Evolutionary conservation across 768 basidiomycete species (phyloP), one percentile per base, ranked within the genome.

Genomic region (Crucibulum laeve): DNA sequence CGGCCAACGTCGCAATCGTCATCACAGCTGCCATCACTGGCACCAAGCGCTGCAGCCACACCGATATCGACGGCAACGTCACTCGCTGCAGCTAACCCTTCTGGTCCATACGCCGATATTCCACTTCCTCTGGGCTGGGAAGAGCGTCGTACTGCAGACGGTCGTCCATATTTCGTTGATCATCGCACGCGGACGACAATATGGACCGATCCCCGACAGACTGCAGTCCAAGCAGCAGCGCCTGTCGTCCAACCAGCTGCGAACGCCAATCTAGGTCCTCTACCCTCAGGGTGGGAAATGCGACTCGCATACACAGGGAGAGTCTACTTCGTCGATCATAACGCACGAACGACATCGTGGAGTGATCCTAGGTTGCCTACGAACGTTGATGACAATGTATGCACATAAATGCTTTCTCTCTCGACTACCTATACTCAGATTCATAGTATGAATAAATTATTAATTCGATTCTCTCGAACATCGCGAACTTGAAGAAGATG

Each of bases 261-360:
- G 52, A 77, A 69, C 44, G 63, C 81, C 49, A 71, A 84, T 50
- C 77, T 91, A 14, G 91, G 92, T 0, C 81, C 87, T 5, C 71
- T 95, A 26, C 92, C 92, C 4, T 87, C 84, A 35, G 92, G 91
- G 47, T 95, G 91, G 91, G 92, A 95, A 66, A 94, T 94, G 92
- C 77, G 92, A 15, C 64, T 94, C 41, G 93, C 92, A 1, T 83
- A 84, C 1, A 91, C 87, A 0, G 77, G 77, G 5, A 76, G 91
- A 25, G 84, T 94, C 14, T 95, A 95, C 65, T 95, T 92, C 53
- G 91, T 94, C 11, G 92, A 94, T 59, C 92, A 95, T 64, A 93
- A 86, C 50, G 87, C 84, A 28, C 76, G 86, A 42, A 91, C 91
- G 14, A 94, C 92, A 13, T 80, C 88, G 4, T 94, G 91, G 92